These are phyloP conservation scores for barley (Hordeum vulgare) DNA, from an alignment of 176 grass and related monocot species.

Conservation along the genomic window DNA sequence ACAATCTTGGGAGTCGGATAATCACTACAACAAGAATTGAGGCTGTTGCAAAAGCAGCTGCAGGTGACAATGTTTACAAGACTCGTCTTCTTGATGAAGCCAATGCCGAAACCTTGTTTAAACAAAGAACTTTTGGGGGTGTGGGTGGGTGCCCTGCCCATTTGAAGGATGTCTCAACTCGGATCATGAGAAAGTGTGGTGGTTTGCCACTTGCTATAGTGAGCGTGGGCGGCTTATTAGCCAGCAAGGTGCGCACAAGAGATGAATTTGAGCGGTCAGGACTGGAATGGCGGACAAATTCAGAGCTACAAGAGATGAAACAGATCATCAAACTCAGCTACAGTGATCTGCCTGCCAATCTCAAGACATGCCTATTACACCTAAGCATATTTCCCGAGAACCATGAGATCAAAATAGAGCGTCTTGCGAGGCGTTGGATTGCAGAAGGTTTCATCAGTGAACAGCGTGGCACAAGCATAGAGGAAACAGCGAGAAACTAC, in stretches of 20 bases:
- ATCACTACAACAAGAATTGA: slow-evolving; percentile 30
- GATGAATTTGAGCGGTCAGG: slow-evolving; percentile 21
- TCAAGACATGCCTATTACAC: slow-evolving; percentile 35
- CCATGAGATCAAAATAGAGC: slow-evolving; percentile 10
- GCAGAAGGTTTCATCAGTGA: slow-evolving; percentile 28
- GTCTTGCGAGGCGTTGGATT: slow-evolving; percentile 31
- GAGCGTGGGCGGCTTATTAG: background rate
- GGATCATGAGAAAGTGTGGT: slow-evolving; percentile 5
- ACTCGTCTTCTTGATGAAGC: background rate
- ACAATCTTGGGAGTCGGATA: slow-evolving; percentile 19
- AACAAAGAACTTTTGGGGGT: background rate
- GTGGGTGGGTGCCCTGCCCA: background rate
- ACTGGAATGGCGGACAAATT: background rate
- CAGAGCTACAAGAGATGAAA: slow-evolving; percentile 8
- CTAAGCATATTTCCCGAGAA: slow-evolving; percentile 35
- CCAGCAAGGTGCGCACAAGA: background rate
- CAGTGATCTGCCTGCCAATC: slow-evolving; percentile 19
- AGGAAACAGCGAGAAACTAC: slow-evolving; percentile 20
- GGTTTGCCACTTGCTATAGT: slow-evolving; percentile 37
- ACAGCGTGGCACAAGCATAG: background rate
- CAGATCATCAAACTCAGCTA: slow-evolving; percentile 37
- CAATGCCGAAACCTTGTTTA: slow-evolving; percentile 17
- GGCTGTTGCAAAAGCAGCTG: background rate
- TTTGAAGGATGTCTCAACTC: background rate
- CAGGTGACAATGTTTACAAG: background rate